These are phyloP conservation scores for Coemansia sp. DNA, from an alignment of 192 early-diverging fungal genomes.

Conservation along the genomic window DNA sequence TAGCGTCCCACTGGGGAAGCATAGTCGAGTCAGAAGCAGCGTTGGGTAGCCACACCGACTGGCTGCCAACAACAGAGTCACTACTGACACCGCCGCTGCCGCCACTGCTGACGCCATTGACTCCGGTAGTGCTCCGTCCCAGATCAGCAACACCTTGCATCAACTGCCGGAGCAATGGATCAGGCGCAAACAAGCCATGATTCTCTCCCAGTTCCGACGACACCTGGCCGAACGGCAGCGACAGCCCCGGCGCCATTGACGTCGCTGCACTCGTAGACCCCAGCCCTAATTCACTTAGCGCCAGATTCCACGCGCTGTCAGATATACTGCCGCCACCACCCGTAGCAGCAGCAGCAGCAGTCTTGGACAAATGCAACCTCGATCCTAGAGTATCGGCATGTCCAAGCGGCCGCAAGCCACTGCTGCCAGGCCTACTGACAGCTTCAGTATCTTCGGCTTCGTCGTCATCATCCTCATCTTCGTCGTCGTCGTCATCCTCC, in stretches of 20 bases:
- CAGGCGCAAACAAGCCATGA: slow-evolving; percentile 26
- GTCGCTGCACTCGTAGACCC: slow-evolving; percentile 4
- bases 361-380: background rate
- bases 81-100: background rate
- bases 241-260: slow-evolving; percentile 1
- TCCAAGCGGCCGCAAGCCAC: background rate
- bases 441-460: slow-evolving; percentile 13
- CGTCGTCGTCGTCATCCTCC: slow-evolving; percentile 42
- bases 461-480: slow-evolving; percentile 46
- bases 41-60: slow-evolving; percentile 22
- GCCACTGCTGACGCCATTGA: background rate
- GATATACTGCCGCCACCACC: background rate
- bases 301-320: slow-evolving; percentile 26
- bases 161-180: slow-evolving; percentile 43
- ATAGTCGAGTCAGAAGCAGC: slow-evolving; percentile 20
- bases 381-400: background rate
- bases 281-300: slow-evolving; percentile 43
- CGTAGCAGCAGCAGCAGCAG: background rate
- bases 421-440: background rate
- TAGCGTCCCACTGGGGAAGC: slow-evolving; percentile 20
- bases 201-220: slow-evolving; percentile 3
- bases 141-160: slow-evolving; percentile 34
- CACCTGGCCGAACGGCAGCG: background rate
- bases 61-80: background rate
- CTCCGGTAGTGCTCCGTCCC: background rate